Base-by-base conservation (phyloP, 2,329 filamentous ascomycete genomes). In the Fusarium bactridioides region DNA sequence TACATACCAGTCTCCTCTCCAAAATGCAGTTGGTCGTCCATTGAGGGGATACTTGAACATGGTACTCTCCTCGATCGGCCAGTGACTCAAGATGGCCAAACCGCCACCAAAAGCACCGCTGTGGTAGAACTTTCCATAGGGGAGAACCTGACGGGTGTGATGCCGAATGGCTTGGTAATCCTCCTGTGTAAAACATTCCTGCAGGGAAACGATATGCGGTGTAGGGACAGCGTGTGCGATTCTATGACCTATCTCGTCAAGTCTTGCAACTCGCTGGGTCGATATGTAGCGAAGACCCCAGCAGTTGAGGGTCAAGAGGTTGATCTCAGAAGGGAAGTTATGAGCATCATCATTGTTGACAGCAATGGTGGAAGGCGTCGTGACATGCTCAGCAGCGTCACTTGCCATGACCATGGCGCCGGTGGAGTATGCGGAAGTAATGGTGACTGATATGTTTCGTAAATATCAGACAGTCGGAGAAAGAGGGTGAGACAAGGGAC, bases 231-330 rank as follows among this genome's bases (percentile, higher is more conserved):
- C 86, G 45, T 86, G 82, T 72, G 94, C 92, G 71, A 98, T 88
- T 72, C 93, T 92, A 72, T 88, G 90, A 60, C 94, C 95, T 78
- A 98, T 98, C 80, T 97, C 93, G 35, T 87, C 83, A 56, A 98
- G 88, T 47, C 96, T 93, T 76, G 93, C 91, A 73, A 88, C 85
- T 74, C 95, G 93, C 74, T 93, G 89, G 74, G 91, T 91, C 57
- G 95, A 91, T 78, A 98, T 87, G 84, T 90, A 94, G 78, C 97
- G 95, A 69, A 98, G 90, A 57, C 96, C 96, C 95, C 96, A 98
- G 89, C 94, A 98, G 83, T 99, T 99, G 80, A 97, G 89, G 9
- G 94, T 96, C 73, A 98, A 84, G 75, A 98, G 87, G 78, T 93
- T 92, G 79, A 98, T 88, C 64, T 91, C 87, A 37, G 83, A 84